phyloP scores from a whole-genome alignment of 108 stramenopile genomes.

The Conticribra guillardii region DNA sequence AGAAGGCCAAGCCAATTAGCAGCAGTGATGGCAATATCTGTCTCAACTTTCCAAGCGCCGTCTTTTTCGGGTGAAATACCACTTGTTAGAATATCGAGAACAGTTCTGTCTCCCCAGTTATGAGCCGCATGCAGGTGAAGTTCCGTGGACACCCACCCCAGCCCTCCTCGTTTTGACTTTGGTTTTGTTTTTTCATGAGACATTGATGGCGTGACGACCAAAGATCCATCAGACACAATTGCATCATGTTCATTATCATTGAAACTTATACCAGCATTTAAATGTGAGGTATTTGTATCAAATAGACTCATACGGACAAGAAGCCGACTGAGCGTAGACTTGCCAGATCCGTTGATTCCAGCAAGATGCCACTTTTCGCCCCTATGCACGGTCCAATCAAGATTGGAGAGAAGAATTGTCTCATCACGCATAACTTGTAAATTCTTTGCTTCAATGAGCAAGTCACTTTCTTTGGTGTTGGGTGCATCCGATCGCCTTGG shows the following conservation, averaged over 20 bases:
- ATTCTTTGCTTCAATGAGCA: constrained; percentile 25
- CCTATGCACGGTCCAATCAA: constrained; percentile 65
- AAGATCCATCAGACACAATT: constrained; percentile 15
- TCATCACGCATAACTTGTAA: constrained; percentile 36
- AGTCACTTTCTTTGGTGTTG: neutral
- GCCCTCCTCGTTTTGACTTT: constrained; percentile 19
- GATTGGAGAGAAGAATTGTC: constrained; percentile 49
- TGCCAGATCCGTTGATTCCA: constrained; percentile 67
- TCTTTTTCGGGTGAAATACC: constrained; percentile 18
- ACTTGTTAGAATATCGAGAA: constrained; percentile 26
- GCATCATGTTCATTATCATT: constrained; percentile 10
- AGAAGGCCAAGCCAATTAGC: constrained; percentile 40
- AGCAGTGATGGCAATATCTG: constrained; percentile 7
- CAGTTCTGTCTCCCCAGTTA: constrained; percentile 26
- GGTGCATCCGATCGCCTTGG: no score
- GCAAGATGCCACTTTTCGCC: constrained; percentile 77
- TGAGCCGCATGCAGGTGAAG: constrained; percentile 64
- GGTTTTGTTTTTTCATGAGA: neutral
- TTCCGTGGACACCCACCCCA: constrained; percentile 84
- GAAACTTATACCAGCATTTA: neutral
- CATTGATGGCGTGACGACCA: constrained; percentile 28
- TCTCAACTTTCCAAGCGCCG: constrained; percentile 5
- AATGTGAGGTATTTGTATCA: neutral
- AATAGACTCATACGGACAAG: constrained; percentile 39
- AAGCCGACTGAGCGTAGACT: constrained; percentile 65